Evolutionary conservation across 2,329 filamentous ascomycete genomes (phyloP).

Genomic region (Colletotrichum caudatum): DNA sequence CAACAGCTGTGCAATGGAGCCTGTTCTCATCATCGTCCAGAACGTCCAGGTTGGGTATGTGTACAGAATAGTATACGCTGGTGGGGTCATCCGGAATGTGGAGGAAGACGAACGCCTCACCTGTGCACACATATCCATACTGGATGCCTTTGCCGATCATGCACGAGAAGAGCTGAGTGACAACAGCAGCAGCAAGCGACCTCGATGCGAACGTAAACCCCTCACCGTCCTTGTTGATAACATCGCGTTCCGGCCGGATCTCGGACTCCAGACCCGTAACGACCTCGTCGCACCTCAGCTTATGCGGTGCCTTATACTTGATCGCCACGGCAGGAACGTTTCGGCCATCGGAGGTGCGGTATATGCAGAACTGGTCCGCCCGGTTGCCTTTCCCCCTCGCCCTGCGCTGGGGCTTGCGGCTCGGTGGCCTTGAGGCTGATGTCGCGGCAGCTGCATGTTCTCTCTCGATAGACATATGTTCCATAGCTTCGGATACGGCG

Average conservation of each 20-base stretch:
- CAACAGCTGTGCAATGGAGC: slow-evolving; percentile 53
- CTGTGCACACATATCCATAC: slow-evolving; percentile 51
- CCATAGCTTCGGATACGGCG: too few relatives aligned
- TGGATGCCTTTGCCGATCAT: slow-evolving; percentile 52
- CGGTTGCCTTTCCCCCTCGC: too few relatives aligned
- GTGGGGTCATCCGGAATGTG: slow-evolving; percentile 47
- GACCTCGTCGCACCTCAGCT: slow-evolving; percentile 35
- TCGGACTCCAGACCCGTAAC: too few relatives aligned
- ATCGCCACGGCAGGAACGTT: slow-evolving; percentile 49
- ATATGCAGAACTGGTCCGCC: slow-evolving; percentile 3
- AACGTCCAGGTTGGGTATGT: slow-evolving; percentile 48
- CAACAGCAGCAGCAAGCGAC: slow-evolving; percentile 50
- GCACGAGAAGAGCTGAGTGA: slow-evolving; percentile 56
- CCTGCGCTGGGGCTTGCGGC: too few relatives aligned
- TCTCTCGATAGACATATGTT: too few relatives aligned
- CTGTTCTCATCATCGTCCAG: slow-evolving; percentile 49
- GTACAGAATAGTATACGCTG: not conserved
- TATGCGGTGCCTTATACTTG: slow-evolving; percentile 55
- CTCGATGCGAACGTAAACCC: slow-evolving; percentile 46
- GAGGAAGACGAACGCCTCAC: slow-evolving; percentile 49
- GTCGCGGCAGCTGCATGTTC: too few relatives aligned
- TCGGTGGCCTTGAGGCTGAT: too few relatives aligned
- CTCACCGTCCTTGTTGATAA: slow-evolving; percentile 48
- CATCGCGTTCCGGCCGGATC: slow-evolving; percentile 46
- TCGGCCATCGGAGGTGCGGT: not conserved